A percentile compares a stretch with the other conserved stretches of the same genome.
Evolutionary conservation across 2,329 filamentous ascomycete genomes (phyloP).

Genomic region (Colletotrichum cordylinicola): DNA sequence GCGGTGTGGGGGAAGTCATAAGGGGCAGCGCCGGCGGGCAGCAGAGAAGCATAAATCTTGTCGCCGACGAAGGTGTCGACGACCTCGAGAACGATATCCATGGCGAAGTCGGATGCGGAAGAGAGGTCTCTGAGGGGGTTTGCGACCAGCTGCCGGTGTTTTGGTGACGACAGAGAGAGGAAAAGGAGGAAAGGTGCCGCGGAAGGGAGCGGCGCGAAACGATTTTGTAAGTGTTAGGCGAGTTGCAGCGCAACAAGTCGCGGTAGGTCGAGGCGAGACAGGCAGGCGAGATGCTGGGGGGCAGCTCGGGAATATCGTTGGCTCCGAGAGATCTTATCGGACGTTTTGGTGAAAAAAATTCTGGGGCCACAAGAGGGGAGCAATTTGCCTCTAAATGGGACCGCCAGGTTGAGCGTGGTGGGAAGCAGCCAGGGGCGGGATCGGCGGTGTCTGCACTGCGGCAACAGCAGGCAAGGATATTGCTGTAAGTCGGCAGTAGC

Average conservation of each 20-base stretch:
- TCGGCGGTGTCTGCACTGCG: background rate
- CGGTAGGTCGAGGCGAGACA: background rate
- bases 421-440: background rate
- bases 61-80: slow-evolving; percentile 85
- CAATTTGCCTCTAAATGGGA: slow-evolving; percentile 2
- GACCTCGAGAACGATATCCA: slow-evolving; percentile 92
- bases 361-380: background rate
- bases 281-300: background rate
- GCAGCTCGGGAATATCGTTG: slow-evolving; percentile 6
- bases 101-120: slow-evolving; percentile 46
- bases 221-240: background rate
- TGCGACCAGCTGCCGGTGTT: background rate
- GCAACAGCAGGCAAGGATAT: background rate
- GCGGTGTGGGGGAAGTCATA: slow-evolving; percentile 56
- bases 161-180: background rate
- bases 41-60: slow-evolving; percentile 73
- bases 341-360: background rate
- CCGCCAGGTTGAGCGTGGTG: background rate
- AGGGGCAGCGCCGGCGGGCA: slow-evolving; percentile 65
- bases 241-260: background rate
- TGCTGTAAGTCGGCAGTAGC: background rate
- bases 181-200: background rate
- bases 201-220: background rate
- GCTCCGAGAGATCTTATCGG: slow-evolving; percentile 2
- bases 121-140: background rate